Evolutionary conservation across 192 early-diverging fungal genomes (phyloP).

Genomic region (Coemansia guatemalensis): DNA sequence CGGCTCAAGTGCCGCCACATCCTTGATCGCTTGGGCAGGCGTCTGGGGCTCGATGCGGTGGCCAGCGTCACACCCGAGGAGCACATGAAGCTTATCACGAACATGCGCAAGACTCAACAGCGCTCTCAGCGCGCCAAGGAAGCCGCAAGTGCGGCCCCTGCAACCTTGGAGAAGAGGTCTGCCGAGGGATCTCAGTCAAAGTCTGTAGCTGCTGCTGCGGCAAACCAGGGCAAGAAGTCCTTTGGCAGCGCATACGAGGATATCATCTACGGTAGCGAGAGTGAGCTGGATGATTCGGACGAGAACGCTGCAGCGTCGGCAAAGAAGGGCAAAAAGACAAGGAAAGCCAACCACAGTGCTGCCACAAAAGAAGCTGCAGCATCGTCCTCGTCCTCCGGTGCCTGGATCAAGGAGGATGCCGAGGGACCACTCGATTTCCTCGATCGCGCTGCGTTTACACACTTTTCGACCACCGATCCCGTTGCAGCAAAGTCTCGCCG

Average conservation of each 20-base stretch:
- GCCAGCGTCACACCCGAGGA: conserved; percentile 79
- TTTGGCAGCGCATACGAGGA: conserved; percentile 83
- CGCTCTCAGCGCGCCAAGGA: conserved; percentile 69
- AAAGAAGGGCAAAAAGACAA: conserved; percentile 22
- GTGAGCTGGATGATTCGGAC: conserved; percentile 81
- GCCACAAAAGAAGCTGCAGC: conserved; percentile 26
- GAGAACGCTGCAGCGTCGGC: conserved; percentile 58
- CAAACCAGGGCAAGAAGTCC: conserved; percentile 54
- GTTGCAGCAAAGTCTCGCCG: conserved; percentile 44
- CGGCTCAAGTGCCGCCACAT: conserved; percentile 90
- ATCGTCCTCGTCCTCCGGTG: conserved; percentile 1
- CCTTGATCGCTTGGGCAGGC: conserved; percentile 85
- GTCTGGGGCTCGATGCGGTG: conserved; percentile 75
- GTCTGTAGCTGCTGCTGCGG: conserved; percentile 33
- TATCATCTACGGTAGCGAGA: conserved; percentile 88
- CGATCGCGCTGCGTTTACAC: conserved; percentile 76
- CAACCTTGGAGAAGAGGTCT: conserved; percentile 1
- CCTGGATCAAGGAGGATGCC: conserved; percentile 71
- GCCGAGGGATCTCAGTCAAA: conserved; percentile 54
- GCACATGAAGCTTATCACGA: conserved; percentile 84
- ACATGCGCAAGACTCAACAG: conserved; percentile 90
- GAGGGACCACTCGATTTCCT: conserved; percentile 86
- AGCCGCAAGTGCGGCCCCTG: conserved; percentile 21
- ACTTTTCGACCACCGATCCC: conserved; percentile 56
- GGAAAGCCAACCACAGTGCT: conserved; percentile 27